Base-by-base conservation (phyloP, 2,329 filamentous ascomycete genomes). In the Coniochaeta sp. region DNA sequence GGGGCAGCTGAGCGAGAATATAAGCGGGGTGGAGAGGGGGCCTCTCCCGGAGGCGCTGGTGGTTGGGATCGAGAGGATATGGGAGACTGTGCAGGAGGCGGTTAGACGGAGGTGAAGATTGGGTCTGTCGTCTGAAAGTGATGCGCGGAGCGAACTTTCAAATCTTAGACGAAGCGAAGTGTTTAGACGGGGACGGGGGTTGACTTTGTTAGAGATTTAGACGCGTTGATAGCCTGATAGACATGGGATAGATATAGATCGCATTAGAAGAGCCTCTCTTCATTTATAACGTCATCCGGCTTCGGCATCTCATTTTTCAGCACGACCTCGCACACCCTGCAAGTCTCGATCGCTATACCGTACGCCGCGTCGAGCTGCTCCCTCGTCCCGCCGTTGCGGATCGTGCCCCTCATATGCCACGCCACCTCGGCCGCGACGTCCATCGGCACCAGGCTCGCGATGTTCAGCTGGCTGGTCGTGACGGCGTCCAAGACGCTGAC, bases 361-460 rank as follows among this genome's bases (percentile, higher is more conserved):
- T 60, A 59, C 32, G 61, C 60, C 22, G 50, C 59, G 52, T 62
- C 60, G 9, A 62, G 54, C n/a, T 62, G 63, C 16, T 61, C 61
- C 24, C 66, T 61, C 1, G 63, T 65, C 4, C 66, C 66, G 0
- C 63, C 64, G 30, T 68, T 68, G 10, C 67, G 57, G n/a, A 68
- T 65, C 14, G 62, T 50, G 5, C 67, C 67, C 47, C 67, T 62
- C 66, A 68, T 67, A 32, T 68, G 66, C 67, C 67, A 68, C 4
- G 64, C 67, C 1, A 68, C 67, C 59, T 68, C 67, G 17, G 65
- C 65, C 2, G 66, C 59, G 17, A 68, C 67, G 47, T 68, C 67
- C 65, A 68, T 67, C 1, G 67, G 66, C 17, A 68, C 64, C 52
- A 68, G 55, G 1, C 65, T 67, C 8, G 67, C 66, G 10, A 68